These are phyloP conservation scores for Volvox reticuliferus DNA, from an alignment of 139 green algal genomes.

Conservation along the genomic window DNA sequence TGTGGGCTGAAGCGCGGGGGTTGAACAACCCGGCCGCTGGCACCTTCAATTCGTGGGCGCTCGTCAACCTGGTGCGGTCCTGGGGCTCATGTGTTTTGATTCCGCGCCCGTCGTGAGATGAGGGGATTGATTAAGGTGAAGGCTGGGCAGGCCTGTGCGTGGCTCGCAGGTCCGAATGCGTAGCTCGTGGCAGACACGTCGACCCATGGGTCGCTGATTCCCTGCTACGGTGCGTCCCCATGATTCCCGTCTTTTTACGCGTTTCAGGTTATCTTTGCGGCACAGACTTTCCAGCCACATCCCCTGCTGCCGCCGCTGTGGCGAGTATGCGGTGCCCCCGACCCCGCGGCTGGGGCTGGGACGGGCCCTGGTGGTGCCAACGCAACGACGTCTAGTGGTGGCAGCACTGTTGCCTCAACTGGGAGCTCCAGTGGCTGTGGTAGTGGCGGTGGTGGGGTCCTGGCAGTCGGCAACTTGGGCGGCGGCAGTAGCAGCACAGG, in stretches of 20 bases:
- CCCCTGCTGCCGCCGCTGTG: slow-evolving; percentile 43
- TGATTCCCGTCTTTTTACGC: too few relatives aligned
- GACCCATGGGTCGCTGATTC: too few relatives aligned
- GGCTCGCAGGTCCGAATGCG: too few relatives aligned
- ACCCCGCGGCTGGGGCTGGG: not conserved
- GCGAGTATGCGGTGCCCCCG: slow-evolving; percentile 7
- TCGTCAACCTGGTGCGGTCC: slow-evolving; percentile 50
- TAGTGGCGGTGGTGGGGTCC: not conserved
- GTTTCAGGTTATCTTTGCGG: slow-evolving; percentile 28
- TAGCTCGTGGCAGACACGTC: too few relatives aligned
- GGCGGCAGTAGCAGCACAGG: slow-evolving; percentile 4
- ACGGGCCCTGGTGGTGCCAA: not conserved
- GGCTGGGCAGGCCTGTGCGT: too few relatives aligned
- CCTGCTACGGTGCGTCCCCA: too few relatives aligned
- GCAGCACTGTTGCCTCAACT: not conserved
- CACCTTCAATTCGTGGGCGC: slow-evolving; percentile 58
- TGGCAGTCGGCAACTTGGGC: not conserved
- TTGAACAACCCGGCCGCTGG: slow-evolving; percentile 51
- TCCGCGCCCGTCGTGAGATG: too few relatives aligned
- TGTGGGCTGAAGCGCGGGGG: slow-evolving; percentile 45
- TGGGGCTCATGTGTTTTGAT: too few relatives aligned
- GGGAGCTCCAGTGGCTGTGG: not conserved
- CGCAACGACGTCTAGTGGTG: not conserved
- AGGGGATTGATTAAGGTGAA: too few relatives aligned
- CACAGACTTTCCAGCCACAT: slow-evolving; percentile 27